These are phyloP conservation scores for Melaleuca alternifolia DNA, from an alignment of 345 rosid genomes.

Conservation along the genomic window DNA sequence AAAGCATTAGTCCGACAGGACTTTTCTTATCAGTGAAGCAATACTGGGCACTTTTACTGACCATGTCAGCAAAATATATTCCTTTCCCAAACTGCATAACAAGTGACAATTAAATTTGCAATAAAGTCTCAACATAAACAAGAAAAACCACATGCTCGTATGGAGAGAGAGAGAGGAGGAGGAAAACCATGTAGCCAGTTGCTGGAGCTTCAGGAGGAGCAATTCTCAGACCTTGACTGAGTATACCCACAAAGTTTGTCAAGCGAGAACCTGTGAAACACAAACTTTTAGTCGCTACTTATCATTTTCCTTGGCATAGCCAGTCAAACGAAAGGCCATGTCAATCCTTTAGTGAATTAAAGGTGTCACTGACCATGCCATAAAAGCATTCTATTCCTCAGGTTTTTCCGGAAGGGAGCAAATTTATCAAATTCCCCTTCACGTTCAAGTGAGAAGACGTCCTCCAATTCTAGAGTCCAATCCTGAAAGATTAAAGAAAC, in stretches of 20 bases:
- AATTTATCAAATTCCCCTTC: constrained; percentile 80
- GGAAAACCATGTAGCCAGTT: constrained; percentile 85
- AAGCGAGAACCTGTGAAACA: constrained; percentile 69
- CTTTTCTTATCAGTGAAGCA: constrained; percentile 67
- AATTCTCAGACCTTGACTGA: constrained; percentile 92
- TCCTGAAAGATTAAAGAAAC: constrained; percentile 33
- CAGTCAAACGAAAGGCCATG: background rate
- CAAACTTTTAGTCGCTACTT: background rate
- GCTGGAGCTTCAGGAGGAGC: constrained; percentile 99
- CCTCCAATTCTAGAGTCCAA: constrained; percentile 89
- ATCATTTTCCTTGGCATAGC: background rate
- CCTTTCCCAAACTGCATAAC: constrained; percentile 88
- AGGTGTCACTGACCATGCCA: constrained; percentile 68
- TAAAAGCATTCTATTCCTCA: constrained; percentile 80
- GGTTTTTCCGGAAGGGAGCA: constrained; percentile 55
- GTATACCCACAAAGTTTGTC: constrained; percentile 91
- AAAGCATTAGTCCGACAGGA: constrained; percentile 87
- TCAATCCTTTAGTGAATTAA: background rate
- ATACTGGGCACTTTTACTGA: constrained; percentile 98
- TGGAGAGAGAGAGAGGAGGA: background rate
- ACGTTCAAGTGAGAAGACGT: constrained; percentile 83
- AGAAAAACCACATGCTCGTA: background rate
- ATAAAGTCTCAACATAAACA: background rate
- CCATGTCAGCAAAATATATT: constrained; percentile 92
- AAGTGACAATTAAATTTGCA: background rate